phyloP scores from a whole-genome alignment of 1,139 yeast genomes.

The Debaryomyces robertsiae region DNA sequence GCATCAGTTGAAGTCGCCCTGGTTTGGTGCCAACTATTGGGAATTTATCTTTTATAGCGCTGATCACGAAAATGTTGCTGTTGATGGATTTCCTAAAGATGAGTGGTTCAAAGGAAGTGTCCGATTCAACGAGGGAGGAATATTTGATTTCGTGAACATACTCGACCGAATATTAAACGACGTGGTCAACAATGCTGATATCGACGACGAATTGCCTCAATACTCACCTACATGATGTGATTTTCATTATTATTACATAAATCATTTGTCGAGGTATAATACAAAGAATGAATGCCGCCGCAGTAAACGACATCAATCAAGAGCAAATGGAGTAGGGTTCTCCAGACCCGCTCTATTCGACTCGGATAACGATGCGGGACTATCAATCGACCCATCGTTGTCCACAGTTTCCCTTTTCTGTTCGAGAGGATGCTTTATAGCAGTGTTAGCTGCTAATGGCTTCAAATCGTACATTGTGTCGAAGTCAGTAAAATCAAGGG shows the following conservation, averaged over 20 bases:
- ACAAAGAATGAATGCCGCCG: neutral
- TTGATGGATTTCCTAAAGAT: slow-evolving; percentile 47
- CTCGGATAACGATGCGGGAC: slow-evolving; percentile 22
- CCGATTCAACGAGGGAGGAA: slow-evolving; percentile 52
- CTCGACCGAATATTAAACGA: slow-evolving; percentile 35
- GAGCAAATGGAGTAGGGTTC: slow-evolving; percentile 19
- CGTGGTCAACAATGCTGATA: slow-evolving; percentile 36
- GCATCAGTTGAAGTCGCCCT: slow-evolving; percentile 49
- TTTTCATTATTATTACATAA: slow-evolving; percentile 1
- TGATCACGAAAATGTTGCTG: slow-evolving; percentile 26
- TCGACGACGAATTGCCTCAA: slow-evolving; percentile 49
- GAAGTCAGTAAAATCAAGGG: slow-evolving; percentile 51
- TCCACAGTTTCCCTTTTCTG: slow-evolving; percentile 22
- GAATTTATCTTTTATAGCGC: slow-evolving; percentile 41
- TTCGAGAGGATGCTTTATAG: slow-evolving; percentile 5
- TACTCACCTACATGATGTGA: slow-evolving; percentile 22
- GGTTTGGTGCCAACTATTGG: slow-evolving; percentile 60
- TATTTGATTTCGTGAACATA: slow-evolving; percentile 37
- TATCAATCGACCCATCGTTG: slow-evolving; percentile 25
- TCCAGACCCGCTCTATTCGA: slow-evolving; percentile 18
- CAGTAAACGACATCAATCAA: neutral
- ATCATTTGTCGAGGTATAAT: slow-evolving; percentile 1
- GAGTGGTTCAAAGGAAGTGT: slow-evolving; percentile 42
- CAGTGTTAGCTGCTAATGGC: slow-evolving; percentile 31
- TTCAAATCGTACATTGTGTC: slow-evolving; percentile 49